Conservation (phyloP, 371 early-diverging fungal genomes). For the Dinochytrium kinnereticum region DNA sequence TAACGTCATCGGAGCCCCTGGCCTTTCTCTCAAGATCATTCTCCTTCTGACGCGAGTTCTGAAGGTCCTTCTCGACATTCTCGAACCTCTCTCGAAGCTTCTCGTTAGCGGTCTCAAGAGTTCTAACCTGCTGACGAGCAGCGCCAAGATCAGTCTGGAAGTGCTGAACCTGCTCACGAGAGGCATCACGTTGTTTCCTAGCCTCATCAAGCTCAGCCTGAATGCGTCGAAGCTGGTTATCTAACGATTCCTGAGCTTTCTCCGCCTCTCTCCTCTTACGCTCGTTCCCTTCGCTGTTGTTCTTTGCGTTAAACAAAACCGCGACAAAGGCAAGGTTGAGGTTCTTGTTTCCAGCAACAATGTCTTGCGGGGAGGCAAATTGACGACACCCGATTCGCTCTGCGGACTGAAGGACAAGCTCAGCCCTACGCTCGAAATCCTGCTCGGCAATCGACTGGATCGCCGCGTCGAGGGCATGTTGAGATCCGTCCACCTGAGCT, state of each 20-base stretch:
- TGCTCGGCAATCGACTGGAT: constrained; percentile 24
- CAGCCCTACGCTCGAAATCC: constrained; percentile 38
- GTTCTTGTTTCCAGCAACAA: constrained; percentile 48
- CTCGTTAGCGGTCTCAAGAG: constrained; percentile 8
- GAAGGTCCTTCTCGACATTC: neutral
- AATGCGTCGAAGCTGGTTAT: constrained; percentile 20
- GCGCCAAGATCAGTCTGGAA: constrained; percentile 17
- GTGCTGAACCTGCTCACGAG: constrained; percentile 5
- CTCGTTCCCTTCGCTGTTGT: constrained; percentile 14
- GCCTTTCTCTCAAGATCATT: constrained; percentile 8
- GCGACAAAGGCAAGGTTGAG: constrained; percentile 50
- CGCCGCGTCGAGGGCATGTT: neutral
- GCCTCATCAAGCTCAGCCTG: constrained; percentile 22
- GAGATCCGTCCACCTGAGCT: constrained; percentile 14
- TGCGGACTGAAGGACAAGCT: constrained; percentile 38
- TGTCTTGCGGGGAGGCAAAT: constrained; percentile 40
- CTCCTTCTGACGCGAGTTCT: neutral
- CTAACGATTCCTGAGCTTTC: constrained; percentile 20
- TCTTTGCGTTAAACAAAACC: constrained; percentile 37
- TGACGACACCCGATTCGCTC: constrained; percentile 43
- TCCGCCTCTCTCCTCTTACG: constrained; percentile 18
- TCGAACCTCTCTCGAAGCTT: constrained; percentile 12
- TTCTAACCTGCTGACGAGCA: constrained; percentile 15
- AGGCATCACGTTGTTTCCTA: constrained; percentile 1
- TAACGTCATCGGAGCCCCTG: neutral